Evolutionary conservation across 306 rosid species (phyloP).

Genomic region (Nissolia schottii): DNA sequence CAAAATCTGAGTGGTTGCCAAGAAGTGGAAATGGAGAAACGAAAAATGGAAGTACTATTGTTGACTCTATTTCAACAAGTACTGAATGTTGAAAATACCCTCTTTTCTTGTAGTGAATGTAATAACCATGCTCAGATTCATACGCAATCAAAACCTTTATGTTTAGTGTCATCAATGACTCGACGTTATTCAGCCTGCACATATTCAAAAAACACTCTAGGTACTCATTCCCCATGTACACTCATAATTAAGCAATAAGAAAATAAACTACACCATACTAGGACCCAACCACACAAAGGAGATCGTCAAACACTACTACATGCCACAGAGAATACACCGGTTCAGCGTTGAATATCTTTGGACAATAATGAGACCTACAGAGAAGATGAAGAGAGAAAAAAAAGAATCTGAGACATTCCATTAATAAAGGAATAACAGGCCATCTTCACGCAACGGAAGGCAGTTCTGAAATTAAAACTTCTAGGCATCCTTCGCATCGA

Average conservation of each 20-base stretch:
- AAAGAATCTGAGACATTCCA: background rate
- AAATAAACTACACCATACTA: background rate
- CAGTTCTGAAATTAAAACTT: background rate
- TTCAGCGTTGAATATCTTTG: background rate
- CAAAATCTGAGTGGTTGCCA: too few species aligned
- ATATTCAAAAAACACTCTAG: background rate
- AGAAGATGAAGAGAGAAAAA: background rate
- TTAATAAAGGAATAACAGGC: background rate
- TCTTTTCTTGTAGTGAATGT: too few species aligned
- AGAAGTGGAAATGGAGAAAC: too few species aligned
- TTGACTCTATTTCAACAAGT: too few species aligned
- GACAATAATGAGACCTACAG: background rate
- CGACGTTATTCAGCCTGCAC: constrained; percentile 36
- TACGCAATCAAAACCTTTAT: constrained; percentile 88
- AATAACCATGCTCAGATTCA: too few species aligned
- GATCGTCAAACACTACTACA: background rate
- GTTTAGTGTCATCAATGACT: constrained; percentile 67
- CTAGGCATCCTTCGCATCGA: background rate
- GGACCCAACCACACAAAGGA: background rate
- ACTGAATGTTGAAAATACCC: too few species aligned
- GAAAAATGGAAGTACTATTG: too few species aligned
- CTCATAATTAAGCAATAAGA: background rate
- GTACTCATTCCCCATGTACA: background rate
- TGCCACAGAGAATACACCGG: background rate
- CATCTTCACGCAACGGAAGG: background rate